Base-by-base conservation (phyloP, 768 basidiomycete genomes). In the Cyathus striatus region DNA sequence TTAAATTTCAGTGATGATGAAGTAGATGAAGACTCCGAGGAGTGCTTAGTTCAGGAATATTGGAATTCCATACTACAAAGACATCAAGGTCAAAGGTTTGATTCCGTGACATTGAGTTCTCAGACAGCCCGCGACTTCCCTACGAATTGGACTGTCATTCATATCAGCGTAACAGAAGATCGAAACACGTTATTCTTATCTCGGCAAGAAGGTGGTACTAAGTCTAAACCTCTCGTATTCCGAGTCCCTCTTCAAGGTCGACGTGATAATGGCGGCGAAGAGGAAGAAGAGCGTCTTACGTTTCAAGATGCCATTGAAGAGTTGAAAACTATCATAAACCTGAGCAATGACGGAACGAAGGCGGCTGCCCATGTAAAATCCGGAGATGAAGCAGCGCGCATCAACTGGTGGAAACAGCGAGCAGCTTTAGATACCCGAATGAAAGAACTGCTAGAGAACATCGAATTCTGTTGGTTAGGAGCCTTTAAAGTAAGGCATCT, bases 381-480 rank as follows among this genome's bases (percentile, higher is more conserved):
- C 23, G 77, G 85, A 32, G 80, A 86, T 45, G 68, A 69, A 34
- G 75, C 76, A 23, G 88, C 79, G 1, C 72, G 83, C 47, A 68
- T 73, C 0, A 74, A 69, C 1, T 98, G 96, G 96, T 99, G 96
- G 96, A 81, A 78, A 25, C 75, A 82, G 41, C 73, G 96, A 3
- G 64, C 68, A 18, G 76, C 72, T 17, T 71, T 98, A n/a, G 93
- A 98, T 54, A 69, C 68, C 37, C 75, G 91, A 18, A 58, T 99
- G 54, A 70, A 78, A 44, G 78, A 79, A 23, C 62, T 99, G 5
- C 59, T 96, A 24, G 79, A 80, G 49, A 90, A 84, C 49, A 83
- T 99, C 34, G 96, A 98, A 59, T 93, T 89, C 52, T 92, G 88
- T 56, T 98, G 96, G 96, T 72, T 99, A 2, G 95, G 96, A 1